Conservation (phyloP, 306 rosid species). For the Lathyrus oleraceus region DNA sequence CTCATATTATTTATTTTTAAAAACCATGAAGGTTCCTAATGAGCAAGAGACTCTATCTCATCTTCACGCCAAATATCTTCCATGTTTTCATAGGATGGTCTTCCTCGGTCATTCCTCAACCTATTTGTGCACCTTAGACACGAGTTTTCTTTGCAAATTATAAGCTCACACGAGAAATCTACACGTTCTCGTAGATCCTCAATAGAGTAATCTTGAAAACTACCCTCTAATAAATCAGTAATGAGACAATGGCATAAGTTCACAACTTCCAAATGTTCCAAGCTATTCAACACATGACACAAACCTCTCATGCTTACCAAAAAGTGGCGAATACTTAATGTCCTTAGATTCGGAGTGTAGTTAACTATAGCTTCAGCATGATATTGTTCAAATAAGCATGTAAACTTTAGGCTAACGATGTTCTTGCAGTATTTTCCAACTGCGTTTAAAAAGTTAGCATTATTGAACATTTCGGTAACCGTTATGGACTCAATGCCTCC, state of each 20-base stretch:
- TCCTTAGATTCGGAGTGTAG: conserved; percentile 21
- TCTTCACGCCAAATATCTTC: conserved; percentile 26
- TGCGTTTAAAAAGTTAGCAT: neutral
- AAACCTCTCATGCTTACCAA: conserved; percentile 26
- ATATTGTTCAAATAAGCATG: neutral
- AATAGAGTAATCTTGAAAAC: neutral
- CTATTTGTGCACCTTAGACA: conserved; percentile 4
- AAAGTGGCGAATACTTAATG: conserved; percentile 14
- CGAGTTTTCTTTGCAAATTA: neutral
- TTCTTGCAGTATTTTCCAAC: neutral
- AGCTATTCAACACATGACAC: neutral
- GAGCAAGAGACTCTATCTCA: conserved; percentile 9
- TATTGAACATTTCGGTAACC: neutral
- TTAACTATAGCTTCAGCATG: conserved; percentile 6
- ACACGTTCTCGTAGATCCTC: neutral
- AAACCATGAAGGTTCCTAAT: neutral
- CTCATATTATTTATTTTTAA: too few species aligned
- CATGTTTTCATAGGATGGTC: accelerated
- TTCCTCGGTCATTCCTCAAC: neutral
- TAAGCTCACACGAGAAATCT: neutral
- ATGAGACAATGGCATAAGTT: conserved; percentile 36
- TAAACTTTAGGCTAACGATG: conserved; percentile 26
- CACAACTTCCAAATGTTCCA: conserved; percentile 28
- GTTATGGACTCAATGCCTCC: conserved; percentile 41
- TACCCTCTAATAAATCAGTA: neutral